phyloP scores from a whole-genome alignment of 2,329 filamentous ascomycete species.

The Diaporthe citri region DNA sequence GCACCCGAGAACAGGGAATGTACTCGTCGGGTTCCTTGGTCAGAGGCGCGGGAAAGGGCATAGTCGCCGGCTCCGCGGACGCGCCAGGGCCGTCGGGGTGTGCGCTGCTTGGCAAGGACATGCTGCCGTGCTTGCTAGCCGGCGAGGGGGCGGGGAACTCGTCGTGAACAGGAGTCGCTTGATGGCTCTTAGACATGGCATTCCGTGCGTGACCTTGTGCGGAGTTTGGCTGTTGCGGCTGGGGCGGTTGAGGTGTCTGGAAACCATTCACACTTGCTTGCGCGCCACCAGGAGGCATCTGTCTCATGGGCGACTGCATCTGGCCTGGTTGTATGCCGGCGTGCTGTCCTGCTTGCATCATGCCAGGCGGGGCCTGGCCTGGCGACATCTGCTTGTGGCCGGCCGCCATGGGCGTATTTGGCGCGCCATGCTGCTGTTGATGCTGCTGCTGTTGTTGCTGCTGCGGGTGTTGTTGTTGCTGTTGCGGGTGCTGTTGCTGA shows the following conservation, averaged over 20 bases:
- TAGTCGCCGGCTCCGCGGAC: slow-evolving; percentile 41
- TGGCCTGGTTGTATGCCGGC: slow-evolving; percentile 57
- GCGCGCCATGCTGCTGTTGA: slow-evolving; percentile 46
- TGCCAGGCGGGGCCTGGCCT: slow-evolving; percentile 55
- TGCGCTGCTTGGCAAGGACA: slow-evolving; percentile 54
- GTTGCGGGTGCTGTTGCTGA: background rate
- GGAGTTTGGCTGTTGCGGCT: slow-evolving; percentile 57
- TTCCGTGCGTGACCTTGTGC: slow-evolving; percentile 61
- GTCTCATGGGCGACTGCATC: slow-evolving; percentile 59
- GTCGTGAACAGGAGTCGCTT: slow-evolving; percentile 55
- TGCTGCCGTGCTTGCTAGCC: slow-evolving; percentile 57
- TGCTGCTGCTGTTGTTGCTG: slow-evolving; percentile 52
- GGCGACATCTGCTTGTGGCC: slow-evolving; percentile 57
- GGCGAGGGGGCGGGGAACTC: slow-evolving; percentile 62
- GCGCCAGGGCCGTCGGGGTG: slow-evolving; percentile 48
- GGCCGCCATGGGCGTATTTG: slow-evolving; percentile 50
- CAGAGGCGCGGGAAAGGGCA: slow-evolving; percentile 52
- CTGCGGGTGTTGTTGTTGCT: slow-evolving; percentile 49
- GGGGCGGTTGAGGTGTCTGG: slow-evolving; percentile 56
- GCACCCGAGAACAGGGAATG: slow-evolving; percentile 62
- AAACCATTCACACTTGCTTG: slow-evolving; percentile 64
- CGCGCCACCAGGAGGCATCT: slow-evolving; percentile 60
- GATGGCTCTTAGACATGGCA: slow-evolving; percentile 65
- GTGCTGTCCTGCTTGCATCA: slow-evolving; percentile 55
- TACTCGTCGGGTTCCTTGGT: slow-evolving; percentile 65